Percentiles rank a stretch among this genome's conserved stretches.
Evolutionary conservation across 2,329 filamentous ascomycete genomes (phyloP).

Genomic region (Juglanconis oblonga): DNA sequence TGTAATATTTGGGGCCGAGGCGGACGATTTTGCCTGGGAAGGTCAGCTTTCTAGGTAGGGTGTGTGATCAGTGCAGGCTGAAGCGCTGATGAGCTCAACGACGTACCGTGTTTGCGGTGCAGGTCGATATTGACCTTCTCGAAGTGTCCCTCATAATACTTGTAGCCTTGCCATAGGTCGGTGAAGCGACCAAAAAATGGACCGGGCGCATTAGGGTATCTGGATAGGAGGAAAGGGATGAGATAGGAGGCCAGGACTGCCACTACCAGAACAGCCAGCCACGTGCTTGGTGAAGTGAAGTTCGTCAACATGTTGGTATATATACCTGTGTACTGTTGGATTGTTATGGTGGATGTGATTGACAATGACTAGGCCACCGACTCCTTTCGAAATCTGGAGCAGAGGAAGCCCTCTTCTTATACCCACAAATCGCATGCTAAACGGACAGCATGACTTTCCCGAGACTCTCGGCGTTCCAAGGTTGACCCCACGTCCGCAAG

Average conservation of each 20-base stretch:
- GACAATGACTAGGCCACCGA: too few species aligned
- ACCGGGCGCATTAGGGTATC: background rate
- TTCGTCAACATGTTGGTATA: background rate
- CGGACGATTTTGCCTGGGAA: background rate
- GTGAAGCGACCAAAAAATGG: background rate
- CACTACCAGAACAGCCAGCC: background rate
- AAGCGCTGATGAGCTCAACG: background rate
- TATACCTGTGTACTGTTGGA: too few species aligned
- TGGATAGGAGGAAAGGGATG: background rate
- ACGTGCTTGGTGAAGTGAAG: background rate
- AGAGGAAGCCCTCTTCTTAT: too few species aligned
- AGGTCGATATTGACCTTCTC: background rate
- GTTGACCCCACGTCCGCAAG: too few species aligned
- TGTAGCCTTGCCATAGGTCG: background rate
- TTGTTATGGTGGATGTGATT: too few species aligned
- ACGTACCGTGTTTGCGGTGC: background rate
- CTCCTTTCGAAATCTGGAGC: too few species aligned
- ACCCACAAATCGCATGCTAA: too few species aligned
- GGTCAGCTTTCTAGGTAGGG: background rate
- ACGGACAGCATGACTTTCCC: too few species aligned
- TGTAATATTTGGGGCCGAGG: background rate
- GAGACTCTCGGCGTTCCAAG: too few species aligned
- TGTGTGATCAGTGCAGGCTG: background rate
- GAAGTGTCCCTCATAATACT: background rate
- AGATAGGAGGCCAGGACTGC: background rate